Percentiles rank a stretch among this genome's conserved stretches.
These are phyloP conservation scores for Chrysanthemum seticuspe DNA, from an alignment of 129 eudicot genomes.

Conservation along the genomic window DNA sequence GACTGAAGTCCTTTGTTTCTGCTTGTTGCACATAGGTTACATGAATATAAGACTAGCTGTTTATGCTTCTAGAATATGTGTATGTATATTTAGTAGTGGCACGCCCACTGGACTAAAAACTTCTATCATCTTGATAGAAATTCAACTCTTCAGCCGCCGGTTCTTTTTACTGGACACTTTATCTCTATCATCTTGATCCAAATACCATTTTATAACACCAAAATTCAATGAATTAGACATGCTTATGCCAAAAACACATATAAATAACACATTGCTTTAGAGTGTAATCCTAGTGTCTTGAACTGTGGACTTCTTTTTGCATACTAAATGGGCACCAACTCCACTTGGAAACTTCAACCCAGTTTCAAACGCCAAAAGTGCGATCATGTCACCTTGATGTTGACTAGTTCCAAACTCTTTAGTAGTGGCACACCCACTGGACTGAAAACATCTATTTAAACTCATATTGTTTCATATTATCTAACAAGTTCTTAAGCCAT, in stretches of 20 bases:
- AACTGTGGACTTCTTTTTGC: conserved; percentile 19
- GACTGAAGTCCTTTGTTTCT: neutral
- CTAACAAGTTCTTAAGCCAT: conserved; percentile 9
- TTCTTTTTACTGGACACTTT: conserved; percentile 1
- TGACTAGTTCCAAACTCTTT: conserved; percentile 34
- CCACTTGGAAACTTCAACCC: conserved; percentile 25
- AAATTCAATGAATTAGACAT: conserved; percentile 18
- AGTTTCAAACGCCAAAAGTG: conserved; percentile 15
- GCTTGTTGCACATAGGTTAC: neutral
- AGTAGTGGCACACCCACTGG: conserved; percentile 39
- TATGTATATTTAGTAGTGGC: too few relatives aligned
- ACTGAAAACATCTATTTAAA: conserved; percentile 29
- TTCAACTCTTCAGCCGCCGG: conserved; percentile 30
- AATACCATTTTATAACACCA: neutral
- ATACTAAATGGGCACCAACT: conserved; percentile 22
- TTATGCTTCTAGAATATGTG: neutral
- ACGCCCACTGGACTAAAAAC: too few relatives aligned
- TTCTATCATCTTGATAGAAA: neutral
- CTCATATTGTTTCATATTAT: conserved; percentile 11
- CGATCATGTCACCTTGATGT: conserved; percentile 31
- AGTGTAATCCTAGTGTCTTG: conserved; percentile 39
- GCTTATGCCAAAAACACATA: conserved; percentile 16
- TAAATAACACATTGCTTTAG: conserved; percentile 4
- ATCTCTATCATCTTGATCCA: conserved; percentile 19
- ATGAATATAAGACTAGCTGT: neutral